Base-by-base conservation (phyloP, 1,284 basidiomycete genomes). In the Polyporus tsugae region DNA sequence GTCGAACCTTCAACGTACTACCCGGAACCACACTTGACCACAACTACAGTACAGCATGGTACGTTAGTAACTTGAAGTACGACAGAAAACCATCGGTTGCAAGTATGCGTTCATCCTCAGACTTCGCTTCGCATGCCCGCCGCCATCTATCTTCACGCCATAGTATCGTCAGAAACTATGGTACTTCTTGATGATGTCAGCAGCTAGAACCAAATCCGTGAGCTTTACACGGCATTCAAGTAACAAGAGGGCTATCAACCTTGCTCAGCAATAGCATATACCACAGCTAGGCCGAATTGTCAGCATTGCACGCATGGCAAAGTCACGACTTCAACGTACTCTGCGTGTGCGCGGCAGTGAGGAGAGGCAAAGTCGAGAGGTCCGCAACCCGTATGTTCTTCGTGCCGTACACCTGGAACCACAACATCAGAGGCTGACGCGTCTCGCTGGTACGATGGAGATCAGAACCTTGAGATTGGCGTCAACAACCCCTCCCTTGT, bases 401-500 rank as follows among this genome's bases (percentile, higher is more conserved):
- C 19, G 60, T 62, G 66, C 80, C 80, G 65, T 81, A 80, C 13
- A 74, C 69, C 67, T 78, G 68, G 22, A 49, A 19, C 22, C n/a
- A 4, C 19, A 49, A 25, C 3, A 22, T 49, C 22, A 49, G 22
- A 25, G 25, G 19, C 9, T 11, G 4, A 7, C 4, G 29, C 2
- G 29, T 2, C 19, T 25, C 38, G n/a, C 61, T 39, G 13, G 55
- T 29, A 60, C 17, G 11, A 38, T 46, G 9, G 44, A 22, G 36
- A 10, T 22, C 19, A 42, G n/a, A 15, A 88, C 87, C 70, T 82
- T 80, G 15, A 89, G 78, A 57, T 79, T 78, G 4, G 82, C 77
- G 77, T 86, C 86, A 39, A 90, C 88, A 10, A 89, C 88, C 65
- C 89, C 89, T 55, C 86, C 86, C 65, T 82, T 75, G 41, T 82